phyloP scores from a whole-genome alignment of 306 rosid species.

The Delonix regia region DNA sequence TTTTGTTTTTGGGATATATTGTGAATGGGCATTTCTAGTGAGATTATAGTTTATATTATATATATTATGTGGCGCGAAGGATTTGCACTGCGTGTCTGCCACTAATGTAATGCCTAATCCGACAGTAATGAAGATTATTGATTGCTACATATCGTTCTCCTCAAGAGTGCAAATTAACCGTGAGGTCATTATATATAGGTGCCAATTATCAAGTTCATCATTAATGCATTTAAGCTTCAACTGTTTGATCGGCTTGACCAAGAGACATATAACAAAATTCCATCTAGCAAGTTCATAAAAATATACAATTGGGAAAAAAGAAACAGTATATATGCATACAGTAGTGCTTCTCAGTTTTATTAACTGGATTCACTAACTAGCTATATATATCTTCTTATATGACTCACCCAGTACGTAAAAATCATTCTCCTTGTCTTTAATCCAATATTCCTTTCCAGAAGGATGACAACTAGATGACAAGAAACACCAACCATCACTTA shows the following conservation, averaged over 20 bases:
- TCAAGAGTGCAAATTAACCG: too few relatives aligned
- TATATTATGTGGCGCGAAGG: too few relatives aligned
- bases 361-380: background rate
- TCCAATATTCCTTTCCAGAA: background rate
- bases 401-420: background rate
- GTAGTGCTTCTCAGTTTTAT: too few relatives aligned
- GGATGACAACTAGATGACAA: constrained; percentile 15
- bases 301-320: background rate
- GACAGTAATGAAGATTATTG: too few relatives aligned
- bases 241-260: background rate
- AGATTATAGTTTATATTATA: too few relatives aligned
- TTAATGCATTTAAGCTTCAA: too few relatives aligned
- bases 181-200: too few relatives aligned
- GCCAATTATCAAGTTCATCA: too few relatives aligned
- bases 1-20: background rate
- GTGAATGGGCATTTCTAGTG: too few relatives aligned
- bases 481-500: constrained; percentile 3
- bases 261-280: background rate
- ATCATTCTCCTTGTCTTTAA: background rate
- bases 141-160: too few relatives aligned
- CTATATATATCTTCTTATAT: background rate
- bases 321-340: background rate
- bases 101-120: too few relatives aligned
- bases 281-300: background rate
- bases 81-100: too few relatives aligned